phyloP scores from a whole-genome alignment of 2,329 filamentous ascomycete species.

The Trichophyton simii region DNA sequence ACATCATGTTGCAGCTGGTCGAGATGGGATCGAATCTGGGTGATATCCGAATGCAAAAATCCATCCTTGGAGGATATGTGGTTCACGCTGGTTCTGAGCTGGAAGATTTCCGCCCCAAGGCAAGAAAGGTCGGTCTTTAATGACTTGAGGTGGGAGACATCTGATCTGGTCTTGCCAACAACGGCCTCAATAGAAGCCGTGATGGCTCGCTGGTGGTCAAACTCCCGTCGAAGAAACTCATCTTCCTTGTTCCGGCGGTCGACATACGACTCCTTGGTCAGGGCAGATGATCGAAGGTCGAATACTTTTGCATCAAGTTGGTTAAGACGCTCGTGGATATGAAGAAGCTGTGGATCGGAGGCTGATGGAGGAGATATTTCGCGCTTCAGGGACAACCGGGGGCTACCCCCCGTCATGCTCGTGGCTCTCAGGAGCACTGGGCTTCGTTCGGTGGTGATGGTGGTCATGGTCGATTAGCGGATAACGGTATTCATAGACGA shows the following conservation, averaged over 20 bases:
- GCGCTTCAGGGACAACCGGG: conserved; percentile 23
- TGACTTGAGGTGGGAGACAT: conserved; percentile 24
- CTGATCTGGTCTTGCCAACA: conserved; percentile 15
- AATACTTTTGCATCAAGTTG: conserved; percentile 27
- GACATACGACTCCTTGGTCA: conserved; percentile 29
- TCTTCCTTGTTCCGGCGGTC: conserved; percentile 31
- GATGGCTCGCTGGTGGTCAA: conserved; percentile 18
- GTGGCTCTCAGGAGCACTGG: conserved; percentile 27
- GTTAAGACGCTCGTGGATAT: conserved; percentile 29
- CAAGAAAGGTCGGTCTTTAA: neutral
- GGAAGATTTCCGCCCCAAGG: conserved; percentile 12
- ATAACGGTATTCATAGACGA: neutral
- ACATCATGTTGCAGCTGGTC: too few species aligned
- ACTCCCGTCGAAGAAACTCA: conserved; percentile 28
- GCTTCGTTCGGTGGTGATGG: conserved; percentile 22
- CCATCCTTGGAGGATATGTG: conserved; percentile 10
- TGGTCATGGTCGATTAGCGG: conserved; percentile 7
- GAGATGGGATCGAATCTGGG: conserved; percentile 24
- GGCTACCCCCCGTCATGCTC: conserved; percentile 24
- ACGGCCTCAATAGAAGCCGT: conserved; percentile 26
- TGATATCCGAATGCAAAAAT: conserved; percentile 26
- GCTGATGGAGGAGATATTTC: conserved; percentile 24
- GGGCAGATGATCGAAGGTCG: conserved; percentile 26
- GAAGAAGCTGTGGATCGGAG: conserved; percentile 25
- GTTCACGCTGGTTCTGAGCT: too few species aligned